These are phyloP conservation scores for Lentinula novae-zelandiae DNA, from an alignment of 1,284 basidiomycete species.

Conservation along the genomic window DNA sequence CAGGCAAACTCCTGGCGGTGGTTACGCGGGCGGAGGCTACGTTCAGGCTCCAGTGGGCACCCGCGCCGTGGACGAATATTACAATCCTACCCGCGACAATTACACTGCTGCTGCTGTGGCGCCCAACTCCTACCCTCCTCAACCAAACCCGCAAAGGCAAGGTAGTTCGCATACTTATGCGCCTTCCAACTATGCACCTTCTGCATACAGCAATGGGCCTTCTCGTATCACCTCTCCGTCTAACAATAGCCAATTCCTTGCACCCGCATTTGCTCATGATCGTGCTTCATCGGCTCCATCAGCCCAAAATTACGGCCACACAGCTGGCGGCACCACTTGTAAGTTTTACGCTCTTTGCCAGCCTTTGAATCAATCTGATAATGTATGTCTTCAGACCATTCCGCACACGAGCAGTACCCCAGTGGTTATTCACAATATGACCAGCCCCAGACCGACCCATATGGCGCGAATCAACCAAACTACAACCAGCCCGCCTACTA, in stretches of 20 bases:
- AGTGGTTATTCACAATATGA: constrained; percentile 48
- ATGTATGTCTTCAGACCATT: constrained; percentile 40
- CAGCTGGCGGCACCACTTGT: constrained; percentile 54
- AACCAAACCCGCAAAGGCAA: constrained; percentile 34
- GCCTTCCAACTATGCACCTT: constrained; percentile 37
- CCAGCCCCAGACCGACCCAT: constrained; percentile 26
- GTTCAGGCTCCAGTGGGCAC: constrained; percentile 57
- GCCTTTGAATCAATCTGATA: neutral
- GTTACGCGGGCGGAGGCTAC: constrained; percentile 56
- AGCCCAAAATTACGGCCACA: constrained; percentile 51
- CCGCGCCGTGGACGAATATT: constrained; percentile 73
- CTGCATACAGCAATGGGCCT: constrained; percentile 30
- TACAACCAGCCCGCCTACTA: constrained; percentile 16
- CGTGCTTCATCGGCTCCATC: constrained; percentile 26
- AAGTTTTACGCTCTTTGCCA: constrained; percentile 22
- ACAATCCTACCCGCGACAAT: constrained; percentile 34
- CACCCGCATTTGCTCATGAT: constrained; percentile 21
- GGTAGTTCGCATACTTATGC: constrained; percentile 40
- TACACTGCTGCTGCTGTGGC: constrained; percentile 16
- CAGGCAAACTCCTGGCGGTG: constrained; percentile 22
- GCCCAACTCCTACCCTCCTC: constrained; percentile 36
- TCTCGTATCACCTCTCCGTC: constrained; percentile 21
- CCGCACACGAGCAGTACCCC: constrained; percentile 44
- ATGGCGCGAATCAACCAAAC: constrained; percentile 17
- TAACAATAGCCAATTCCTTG: constrained; percentile 20